phyloP scores from a whole-genome alignment of 352 stramenopile species.

The Thalassiosira livingstoniorum region DNA sequence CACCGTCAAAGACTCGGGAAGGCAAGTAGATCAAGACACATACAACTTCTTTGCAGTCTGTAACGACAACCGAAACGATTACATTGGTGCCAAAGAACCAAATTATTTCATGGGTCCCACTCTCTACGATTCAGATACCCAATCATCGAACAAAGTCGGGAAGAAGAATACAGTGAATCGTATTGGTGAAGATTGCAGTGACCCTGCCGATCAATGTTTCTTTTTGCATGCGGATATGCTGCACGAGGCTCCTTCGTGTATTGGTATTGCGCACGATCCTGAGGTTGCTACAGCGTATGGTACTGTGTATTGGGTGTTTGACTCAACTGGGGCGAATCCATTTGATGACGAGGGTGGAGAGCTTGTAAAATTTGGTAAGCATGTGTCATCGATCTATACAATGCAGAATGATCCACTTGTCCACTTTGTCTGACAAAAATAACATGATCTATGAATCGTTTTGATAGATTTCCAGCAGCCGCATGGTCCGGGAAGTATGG shows the following conservation, averaged over 20 bases:
- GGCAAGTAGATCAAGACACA: constrained; percentile 51
- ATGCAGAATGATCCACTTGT: too few species aligned
- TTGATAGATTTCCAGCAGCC: constrained; percentile 67
- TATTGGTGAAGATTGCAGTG: constrained; percentile 51
- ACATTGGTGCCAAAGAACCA: constrained; percentile 50
- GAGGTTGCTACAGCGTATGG: constrained; percentile 58
- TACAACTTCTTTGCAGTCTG: constrained; percentile 70
- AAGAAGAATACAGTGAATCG: constrained; percentile 65
- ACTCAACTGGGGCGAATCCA: constrained; percentile 53
- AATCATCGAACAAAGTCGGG: constrained; percentile 13
- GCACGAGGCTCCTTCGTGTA: constrained; percentile 59
- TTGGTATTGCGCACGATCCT: constrained; percentile 65
- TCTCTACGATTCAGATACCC: constrained; percentile 55
- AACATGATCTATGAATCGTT: too few species aligned
- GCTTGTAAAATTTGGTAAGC: constrained; percentile 59
- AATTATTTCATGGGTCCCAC: constrained; percentile 74
- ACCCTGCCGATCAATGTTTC: constrained; percentile 59
- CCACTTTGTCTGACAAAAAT: too few species aligned
- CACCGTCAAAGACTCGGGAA: constrained; percentile 45
- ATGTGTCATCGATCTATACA: too few species aligned
- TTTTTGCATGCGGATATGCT: constrained; percentile 72
- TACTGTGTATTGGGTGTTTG: constrained; percentile 58
- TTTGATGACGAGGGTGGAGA: constrained; percentile 33
- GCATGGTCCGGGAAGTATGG: constrained; percentile 62
- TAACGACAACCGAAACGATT: constrained; percentile 66